Percentiles rank a stretch among this genome's conserved stretches.
Evolutionary conservation across 106 monocot species (phyloP).

Genomic region (Dioscorea dumetorum): DNA sequence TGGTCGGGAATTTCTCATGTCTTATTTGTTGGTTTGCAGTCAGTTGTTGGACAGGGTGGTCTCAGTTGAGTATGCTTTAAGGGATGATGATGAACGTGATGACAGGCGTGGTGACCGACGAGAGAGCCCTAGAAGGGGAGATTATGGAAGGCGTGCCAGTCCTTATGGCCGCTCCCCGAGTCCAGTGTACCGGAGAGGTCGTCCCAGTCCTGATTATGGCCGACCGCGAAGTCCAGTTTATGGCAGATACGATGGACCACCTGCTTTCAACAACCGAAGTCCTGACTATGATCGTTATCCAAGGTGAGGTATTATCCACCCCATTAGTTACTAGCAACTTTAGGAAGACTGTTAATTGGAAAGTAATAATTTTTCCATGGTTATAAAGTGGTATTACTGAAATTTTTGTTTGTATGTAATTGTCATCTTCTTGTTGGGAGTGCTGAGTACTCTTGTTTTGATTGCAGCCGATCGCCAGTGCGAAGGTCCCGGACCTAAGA

Average conservation of each 20-base stretch:
- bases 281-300: conserved; percentile 53
- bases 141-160: conserved; percentile 35
- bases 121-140: conserved; percentile 59
- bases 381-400: background rate
- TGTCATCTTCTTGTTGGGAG: background rate
- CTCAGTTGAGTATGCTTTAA: conserved; percentile 88
- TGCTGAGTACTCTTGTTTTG: background rate
- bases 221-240: conserved; percentile 36
- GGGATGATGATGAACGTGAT: conserved; percentile 80
- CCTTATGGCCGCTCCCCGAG: conserved; percentile 71
- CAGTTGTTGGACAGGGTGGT: conserved; percentile 85
- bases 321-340: too few species aligned
- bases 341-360: too few species aligned
- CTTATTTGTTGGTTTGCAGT: conserved; percentile 33
- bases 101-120: conserved; percentile 35
- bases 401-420: too few species aligned
- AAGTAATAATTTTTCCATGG: background rate
- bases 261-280: conserved; percentile 43
- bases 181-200: conserved; percentile 35
- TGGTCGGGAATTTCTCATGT: background rate
- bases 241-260: conserved; percentile 28
- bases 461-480: conserved; percentile 27
- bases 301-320: conserved; percentile 27
- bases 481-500: conserved; percentile 35
- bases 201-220: conserved; percentile 62